Percentiles rank a stretch among this genome's conserved stretches.
These are phyloP conservation scores for Dryas octopetala DNA, from an alignment of 306 rosid genomes.

Conservation along the genomic window DNA sequence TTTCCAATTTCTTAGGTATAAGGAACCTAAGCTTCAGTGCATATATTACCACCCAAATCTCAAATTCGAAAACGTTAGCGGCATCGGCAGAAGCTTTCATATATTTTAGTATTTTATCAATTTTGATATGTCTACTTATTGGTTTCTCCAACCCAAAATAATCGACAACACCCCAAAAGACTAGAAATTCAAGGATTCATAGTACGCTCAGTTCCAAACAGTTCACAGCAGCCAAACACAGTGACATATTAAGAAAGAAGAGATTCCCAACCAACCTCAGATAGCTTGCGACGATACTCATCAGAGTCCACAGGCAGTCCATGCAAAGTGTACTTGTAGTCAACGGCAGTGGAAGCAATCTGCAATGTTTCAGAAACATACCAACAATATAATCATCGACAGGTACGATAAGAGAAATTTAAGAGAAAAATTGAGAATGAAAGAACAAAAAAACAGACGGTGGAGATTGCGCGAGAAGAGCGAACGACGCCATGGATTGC, in stretches of 20 bases:
- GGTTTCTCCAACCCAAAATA: too few relatives aligned
- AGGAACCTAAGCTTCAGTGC: too few relatives aligned
- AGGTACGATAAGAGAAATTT: not conserved
- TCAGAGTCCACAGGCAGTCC: slow-evolving; percentile 49
- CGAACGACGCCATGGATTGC: slow-evolving; percentile 60
- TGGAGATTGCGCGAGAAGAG: slow-evolving; percentile 68
- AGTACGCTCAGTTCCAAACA: not conserved
- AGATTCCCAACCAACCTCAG: slow-evolving; percentile 46
- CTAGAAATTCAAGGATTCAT: not conserved
- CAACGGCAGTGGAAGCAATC: slow-evolving; percentile 58
- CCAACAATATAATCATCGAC: not conserved
- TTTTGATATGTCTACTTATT: too few relatives aligned
- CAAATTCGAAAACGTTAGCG: too few relatives aligned
- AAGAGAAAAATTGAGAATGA: not conserved
- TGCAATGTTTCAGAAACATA: slow-evolving; percentile 21
- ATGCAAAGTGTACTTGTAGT: slow-evolving; percentile 65
- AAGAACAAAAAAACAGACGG: slow-evolving; percentile 40
- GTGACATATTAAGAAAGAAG: too few relatives aligned
- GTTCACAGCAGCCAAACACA: too few relatives aligned
- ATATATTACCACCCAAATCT: too few relatives aligned
- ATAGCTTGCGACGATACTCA: slow-evolving; percentile 49
- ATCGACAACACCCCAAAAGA: too few relatives aligned
- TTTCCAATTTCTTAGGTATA: too few relatives aligned
- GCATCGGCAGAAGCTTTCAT: not conserved
- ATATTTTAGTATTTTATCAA: too few relatives aligned